Evolutionary conservation across 2,329 filamentous ascomycete species (phyloP), one percentile per base, ranked within the genome.

Genomic region (Scortechinia acanthostroma): DNA sequence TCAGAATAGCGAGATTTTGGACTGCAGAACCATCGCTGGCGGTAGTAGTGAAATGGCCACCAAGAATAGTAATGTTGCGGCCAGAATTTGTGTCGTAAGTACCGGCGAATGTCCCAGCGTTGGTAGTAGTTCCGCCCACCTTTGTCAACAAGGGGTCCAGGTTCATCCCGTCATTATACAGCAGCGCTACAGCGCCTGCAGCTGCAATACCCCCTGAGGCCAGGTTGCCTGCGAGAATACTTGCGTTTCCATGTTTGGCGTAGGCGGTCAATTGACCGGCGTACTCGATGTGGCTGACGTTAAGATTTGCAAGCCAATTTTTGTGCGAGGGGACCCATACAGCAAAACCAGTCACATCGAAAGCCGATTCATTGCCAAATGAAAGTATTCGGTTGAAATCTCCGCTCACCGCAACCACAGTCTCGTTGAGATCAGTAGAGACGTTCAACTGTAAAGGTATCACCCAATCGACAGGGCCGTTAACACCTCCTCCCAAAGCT

Each of bases 241-340:
- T 68, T 23, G 68, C 67, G 42, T 65, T 65, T 45, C 62, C 66
- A 17, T 80, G 61, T 46, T 73, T 63, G 19, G 74, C 69, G 45
- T 70, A 68, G 14, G 79, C 69, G 23, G 73, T 76, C 33, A 88
- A 64, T 48, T 73, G 65, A 21, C 84, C 84, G 47, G 66, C 66
- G 50, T 85, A 71, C 3, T 71, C 65, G 48, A 78, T 70, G 43
- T 71, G 69, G 15, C 68, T 63, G 17, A 73, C 62, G 44, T 70
- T 57, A 22, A 86, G 62, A 49, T 83, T 84, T 54, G 81, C 70
- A 5, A 88, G 66, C 84, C 84, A 88, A 53, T 84, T 82, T 46
- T 70, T 70, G 43, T 66, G 66, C 21, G 81, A 84, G 4, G 81
- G 81, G 10, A 88, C 75, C 84, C 84, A 88, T 20, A 87, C 66